phyloP scores from a whole-genome alignment of 805 yeast genomes.

The Deakozyma indianensis region DNA sequence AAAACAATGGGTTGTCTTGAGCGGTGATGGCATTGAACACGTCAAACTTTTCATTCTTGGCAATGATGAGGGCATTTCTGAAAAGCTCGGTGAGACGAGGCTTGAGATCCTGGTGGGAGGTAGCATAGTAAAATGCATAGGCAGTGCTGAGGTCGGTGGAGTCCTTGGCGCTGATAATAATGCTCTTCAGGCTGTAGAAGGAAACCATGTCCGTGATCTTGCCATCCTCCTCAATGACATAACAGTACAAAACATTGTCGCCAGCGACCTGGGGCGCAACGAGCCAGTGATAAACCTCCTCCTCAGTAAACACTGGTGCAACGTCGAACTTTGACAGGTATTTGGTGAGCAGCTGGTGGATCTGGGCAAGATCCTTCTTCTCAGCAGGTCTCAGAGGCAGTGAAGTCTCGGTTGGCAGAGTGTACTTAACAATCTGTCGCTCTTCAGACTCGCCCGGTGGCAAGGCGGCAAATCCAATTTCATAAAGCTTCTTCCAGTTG shows the following conservation, averaged over 20 bases:
- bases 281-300: constrained; percentile 73
- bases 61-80: constrained; percentile 60
- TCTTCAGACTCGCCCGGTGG: constrained; percentile 58
- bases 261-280: constrained; percentile 28
- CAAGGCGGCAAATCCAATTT: constrained; percentile 76
- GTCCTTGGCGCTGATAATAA: constrained; percentile 48
- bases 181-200: constrained; percentile 77
- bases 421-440: constrained; percentile 47
- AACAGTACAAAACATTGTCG: constrained; percentile 49
- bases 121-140: constrained; percentile 75
- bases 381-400: constrained; percentile 40
- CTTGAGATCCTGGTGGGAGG: constrained; percentile 40
- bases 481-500: constrained; percentile 80
- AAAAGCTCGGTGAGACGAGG: constrained; percentile 48
- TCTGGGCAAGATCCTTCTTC: constrained; percentile 48
- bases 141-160: constrained; percentile 71
- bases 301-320: constrained; percentile 50
- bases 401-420: constrained; percentile 37
- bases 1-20: constrained; percentile 77
- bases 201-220: constrained; percentile 76
- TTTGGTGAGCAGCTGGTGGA: constrained; percentile 38
- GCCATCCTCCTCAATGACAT: constrained; percentile 53
- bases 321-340: constrained; percentile 64
- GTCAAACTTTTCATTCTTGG: constrained; percentile 58
- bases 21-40: constrained; percentile 88